phyloP scores from a whole-genome alignment of 441 rosid species.

The Aquilaria agallochum region DNA sequence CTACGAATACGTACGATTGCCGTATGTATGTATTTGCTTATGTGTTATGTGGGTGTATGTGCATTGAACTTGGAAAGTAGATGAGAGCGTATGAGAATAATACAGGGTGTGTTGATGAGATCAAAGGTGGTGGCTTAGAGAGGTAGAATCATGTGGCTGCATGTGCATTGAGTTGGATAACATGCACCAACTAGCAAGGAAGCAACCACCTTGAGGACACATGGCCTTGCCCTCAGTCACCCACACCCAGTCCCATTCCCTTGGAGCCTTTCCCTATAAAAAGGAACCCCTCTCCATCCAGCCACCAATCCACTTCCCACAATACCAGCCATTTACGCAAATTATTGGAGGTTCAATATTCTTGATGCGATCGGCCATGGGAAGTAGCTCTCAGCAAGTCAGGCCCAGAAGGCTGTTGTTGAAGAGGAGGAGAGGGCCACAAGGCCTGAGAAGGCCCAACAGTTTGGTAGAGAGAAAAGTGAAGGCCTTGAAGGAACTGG shows the following conservation, averaged over 20 bases:
- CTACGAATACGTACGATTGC: too few relatives aligned
- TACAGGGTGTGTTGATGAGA: constrained; percentile 70
- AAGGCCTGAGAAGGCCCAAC: not conserved
- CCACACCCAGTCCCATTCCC: constrained; percentile 36
- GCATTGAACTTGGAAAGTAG: constrained; percentile 52
- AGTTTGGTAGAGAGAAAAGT: constrained; percentile 39
- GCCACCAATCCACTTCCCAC: constrained; percentile 14
- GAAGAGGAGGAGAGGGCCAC: constrained; percentile 26
- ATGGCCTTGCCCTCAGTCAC: constrained; percentile 40
- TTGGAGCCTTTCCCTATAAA: constrained; percentile 40
- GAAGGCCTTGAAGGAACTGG: constrained; percentile 54
- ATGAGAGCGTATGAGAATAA: constrained; percentile 36
- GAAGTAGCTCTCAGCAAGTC: constrained; percentile 6
- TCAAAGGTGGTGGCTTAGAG: constrained; percentile 27
- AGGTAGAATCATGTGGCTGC: constrained; percentile 79
- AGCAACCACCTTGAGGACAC: constrained; percentile 16
- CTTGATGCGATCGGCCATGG: not conserved
- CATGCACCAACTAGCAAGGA: constrained; percentile 40
- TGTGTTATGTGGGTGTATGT: constrained; percentile 14
- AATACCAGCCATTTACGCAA: constrained; percentile 2
- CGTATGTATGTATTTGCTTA: too few relatives aligned
- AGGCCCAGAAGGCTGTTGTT: constrained; percentile 26
- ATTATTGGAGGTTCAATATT: constrained; percentile 26
- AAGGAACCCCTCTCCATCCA: constrained; percentile 18
- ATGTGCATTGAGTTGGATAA: constrained; percentile 84